These are phyloP conservation scores for Ophidiomyces ophidiicola DNA, from an alignment of 2,329 filamentous ascomycete genomes.

Conservation along the genomic window DNA sequence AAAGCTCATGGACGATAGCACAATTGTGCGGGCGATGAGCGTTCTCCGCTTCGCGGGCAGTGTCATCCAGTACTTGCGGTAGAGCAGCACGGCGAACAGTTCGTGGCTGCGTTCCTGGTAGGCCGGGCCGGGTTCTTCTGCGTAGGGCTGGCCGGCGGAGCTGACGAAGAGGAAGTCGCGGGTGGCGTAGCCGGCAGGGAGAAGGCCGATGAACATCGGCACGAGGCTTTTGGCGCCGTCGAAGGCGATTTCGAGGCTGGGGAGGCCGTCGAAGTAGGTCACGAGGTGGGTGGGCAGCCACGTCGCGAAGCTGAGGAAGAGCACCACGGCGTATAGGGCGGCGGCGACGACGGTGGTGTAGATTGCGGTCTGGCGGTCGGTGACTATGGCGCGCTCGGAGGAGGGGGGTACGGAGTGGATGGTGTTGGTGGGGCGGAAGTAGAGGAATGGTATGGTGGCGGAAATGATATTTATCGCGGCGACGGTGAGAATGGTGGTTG, in stretches of 20 bases:
- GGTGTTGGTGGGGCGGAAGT: conserved; percentile 56
- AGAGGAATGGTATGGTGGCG: conserved; percentile 58
- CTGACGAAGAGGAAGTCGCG: conserved; percentile 62
- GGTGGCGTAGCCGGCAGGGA: conserved; percentile 60
- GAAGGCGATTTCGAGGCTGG: conserved; percentile 56
- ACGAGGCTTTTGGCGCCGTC: conserved; percentile 44
- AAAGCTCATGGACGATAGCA: conserved; percentile 36
- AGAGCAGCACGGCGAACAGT: conserved; percentile 58
- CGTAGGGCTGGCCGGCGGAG: conserved; percentile 37
- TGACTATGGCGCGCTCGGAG: conserved; percentile 46
- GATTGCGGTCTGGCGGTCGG: conserved; percentile 49
- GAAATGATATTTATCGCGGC: conserved; percentile 57
- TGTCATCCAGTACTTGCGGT: conserved; percentile 49
- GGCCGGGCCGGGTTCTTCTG: conserved; percentile 17
- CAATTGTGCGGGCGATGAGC: conserved; percentile 50
- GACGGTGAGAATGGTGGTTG: conserved; percentile 48
- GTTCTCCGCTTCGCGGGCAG: conserved; percentile 48
- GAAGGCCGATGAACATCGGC: conserved; percentile 39
- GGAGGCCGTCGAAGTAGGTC: conserved; percentile 59
- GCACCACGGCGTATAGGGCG: conserved; percentile 59
- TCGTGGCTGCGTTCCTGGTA: conserved; percentile 49
- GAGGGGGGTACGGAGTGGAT: conserved; percentile 47
- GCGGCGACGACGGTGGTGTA: conserved; percentile 58
- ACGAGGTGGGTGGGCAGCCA: conserved; percentile 63
- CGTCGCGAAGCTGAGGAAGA: conserved; percentile 57